Conservation (phyloP, 2,329 filamentous ascomycete species). For the Pseudogymnoascus sp. region DNA sequence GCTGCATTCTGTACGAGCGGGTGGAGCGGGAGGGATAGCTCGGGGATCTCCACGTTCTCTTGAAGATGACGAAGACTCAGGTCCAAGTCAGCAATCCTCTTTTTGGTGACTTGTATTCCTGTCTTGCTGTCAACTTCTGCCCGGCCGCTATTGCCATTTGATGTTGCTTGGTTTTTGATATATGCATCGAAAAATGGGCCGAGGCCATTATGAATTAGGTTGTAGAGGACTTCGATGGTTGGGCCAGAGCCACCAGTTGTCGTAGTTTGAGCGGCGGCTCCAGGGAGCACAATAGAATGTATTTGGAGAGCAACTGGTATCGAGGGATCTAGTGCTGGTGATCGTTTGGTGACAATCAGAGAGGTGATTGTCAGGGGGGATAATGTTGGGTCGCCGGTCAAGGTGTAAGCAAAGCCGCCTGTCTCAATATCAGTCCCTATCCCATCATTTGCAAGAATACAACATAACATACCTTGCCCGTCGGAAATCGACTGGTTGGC, state of each 20-base stretch:
- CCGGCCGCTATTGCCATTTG: conserved; percentile 58
- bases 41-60: conserved; percentile 96
- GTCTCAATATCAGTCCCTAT: conserved; percentile 21
- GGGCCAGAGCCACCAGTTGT: conserved; percentile 61
- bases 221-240: conserved; percentile 75
- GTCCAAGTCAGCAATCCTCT: conserved; percentile 90
- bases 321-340: conserved; percentile 75
- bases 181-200: conserved; percentile 97
- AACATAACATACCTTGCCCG: conserved; percentile 31
- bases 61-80: conserved; percentile 84
- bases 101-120: conserved; percentile 93
- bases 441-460: background rate
- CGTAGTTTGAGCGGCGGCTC: conserved; percentile 62
- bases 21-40: conserved; percentile 79
- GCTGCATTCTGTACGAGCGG: conserved; percentile 79
- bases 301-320: conserved; percentile 81
- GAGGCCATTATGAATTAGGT: conserved; percentile 81
- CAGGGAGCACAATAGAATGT: conserved; percentile 85
- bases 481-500: conserved; percentile 22
- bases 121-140: conserved; percentile 86
- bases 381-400: conserved; percentile 74
- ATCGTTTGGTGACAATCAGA: conserved; percentile 82
- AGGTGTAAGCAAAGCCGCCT: conserved; percentile 50
- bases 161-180: conserved; percentile 69
- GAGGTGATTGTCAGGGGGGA: conserved; percentile 74